Evolutionary conservation across 768 basidiomycete genomes (phyloP).

Genomic region (Pleurotus cornucopiae): DNA sequence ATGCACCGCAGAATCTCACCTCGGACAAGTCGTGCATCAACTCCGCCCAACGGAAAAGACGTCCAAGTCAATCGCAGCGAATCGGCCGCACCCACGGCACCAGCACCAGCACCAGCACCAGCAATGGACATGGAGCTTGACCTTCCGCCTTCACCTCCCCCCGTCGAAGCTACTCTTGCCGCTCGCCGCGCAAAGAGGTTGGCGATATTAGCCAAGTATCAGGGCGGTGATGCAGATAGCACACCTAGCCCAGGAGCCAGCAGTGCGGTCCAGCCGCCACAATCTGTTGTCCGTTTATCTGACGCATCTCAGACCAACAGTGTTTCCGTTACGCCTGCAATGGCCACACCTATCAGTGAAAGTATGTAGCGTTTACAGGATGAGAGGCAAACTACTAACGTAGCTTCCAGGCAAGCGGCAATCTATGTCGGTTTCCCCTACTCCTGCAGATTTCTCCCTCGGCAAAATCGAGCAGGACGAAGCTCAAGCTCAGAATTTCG

Average conservation of each 20-base stretch:
- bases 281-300: slow-evolving; percentile 54
- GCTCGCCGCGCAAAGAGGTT: slow-evolving; percentile 69
- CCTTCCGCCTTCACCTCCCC: slow-evolving; percentile 44
- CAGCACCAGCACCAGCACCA: slow-evolving; percentile 18
- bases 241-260: slow-evolving; percentile 56
- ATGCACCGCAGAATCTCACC: slow-evolving; percentile 59
- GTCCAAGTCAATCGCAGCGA: background rate
- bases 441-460: slow-evolving; percentile 58
- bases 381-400: background rate
- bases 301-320: slow-evolving; percentile 59
- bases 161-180: slow-evolving; percentile 61
- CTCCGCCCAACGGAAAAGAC: slow-evolving; percentile 4
- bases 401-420: slow-evolving; percentile 39
- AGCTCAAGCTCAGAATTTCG: slow-evolving; percentile 36
- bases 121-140: slow-evolving; percentile 53
- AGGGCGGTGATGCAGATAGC: slow-evolving; percentile 38
- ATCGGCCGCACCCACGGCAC: slow-evolving; percentile 11
- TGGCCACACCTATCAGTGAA: slow-evolving; percentile 11
- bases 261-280: slow-evolving; percentile 75
- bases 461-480: slow-evolving; percentile 61
- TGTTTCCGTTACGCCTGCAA: slow-evolving; percentile 27
- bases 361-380: slow-evolving; percentile 5
- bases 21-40: slow-evolving; percentile 26
- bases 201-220: slow-evolving; percentile 78
- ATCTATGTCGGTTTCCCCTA: slow-evolving; percentile 56